These are phyloP conservation scores for Ceratobasidium sp. DNA, from an alignment of 1,284 basidiomycete species.

Conservation along the genomic window DNA sequence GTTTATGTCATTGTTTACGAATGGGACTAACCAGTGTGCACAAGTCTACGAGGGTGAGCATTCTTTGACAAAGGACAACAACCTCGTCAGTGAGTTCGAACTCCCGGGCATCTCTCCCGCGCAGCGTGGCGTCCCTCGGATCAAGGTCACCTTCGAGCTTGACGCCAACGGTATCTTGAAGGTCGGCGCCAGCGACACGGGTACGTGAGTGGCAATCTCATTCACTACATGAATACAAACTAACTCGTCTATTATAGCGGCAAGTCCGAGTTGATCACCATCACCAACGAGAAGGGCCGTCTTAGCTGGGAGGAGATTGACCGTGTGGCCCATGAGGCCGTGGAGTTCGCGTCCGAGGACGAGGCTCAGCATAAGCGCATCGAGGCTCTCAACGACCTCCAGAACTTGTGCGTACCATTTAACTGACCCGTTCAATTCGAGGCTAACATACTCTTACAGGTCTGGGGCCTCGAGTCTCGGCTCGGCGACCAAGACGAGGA, in stretches of 20 bases:
- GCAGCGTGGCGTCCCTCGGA: conserved; percentile 65
- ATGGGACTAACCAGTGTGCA: conserved; percentile 4
- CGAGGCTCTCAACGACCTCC: conserved; percentile 85
- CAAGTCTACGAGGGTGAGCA: too few species aligned
- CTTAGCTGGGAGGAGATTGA: conserved; percentile 89
- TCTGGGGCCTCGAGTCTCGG: conserved; percentile 89
- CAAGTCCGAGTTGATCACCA: conserved; percentile 89
- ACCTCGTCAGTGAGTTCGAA: too few species aligned
- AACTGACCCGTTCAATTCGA: not conserved
- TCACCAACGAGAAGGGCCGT: conserved; percentile 89
- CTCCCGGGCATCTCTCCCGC: conserved; percentile 69
- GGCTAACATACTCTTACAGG: not conserved
- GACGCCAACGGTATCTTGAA: conserved; percentile 63
- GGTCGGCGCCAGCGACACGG: conserved; percentile 61
- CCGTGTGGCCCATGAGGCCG: conserved; percentile 92
- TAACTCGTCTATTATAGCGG: conserved; percentile 63
- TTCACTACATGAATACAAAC: too few species aligned
- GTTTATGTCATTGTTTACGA: conserved; percentile 54
- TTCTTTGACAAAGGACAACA: too few species aligned
- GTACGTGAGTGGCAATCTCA: not conserved
- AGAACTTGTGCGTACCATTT: conserved; percentile 66
- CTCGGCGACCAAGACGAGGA: conserved; percentile 87
- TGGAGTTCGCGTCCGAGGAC: conserved; percentile 89
- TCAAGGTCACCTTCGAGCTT: conserved; percentile 60
- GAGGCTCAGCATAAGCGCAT: conserved; percentile 90